Conservation (phyloP, 345 rosid species). For the Cardiospermum halicacabum region DNA sequence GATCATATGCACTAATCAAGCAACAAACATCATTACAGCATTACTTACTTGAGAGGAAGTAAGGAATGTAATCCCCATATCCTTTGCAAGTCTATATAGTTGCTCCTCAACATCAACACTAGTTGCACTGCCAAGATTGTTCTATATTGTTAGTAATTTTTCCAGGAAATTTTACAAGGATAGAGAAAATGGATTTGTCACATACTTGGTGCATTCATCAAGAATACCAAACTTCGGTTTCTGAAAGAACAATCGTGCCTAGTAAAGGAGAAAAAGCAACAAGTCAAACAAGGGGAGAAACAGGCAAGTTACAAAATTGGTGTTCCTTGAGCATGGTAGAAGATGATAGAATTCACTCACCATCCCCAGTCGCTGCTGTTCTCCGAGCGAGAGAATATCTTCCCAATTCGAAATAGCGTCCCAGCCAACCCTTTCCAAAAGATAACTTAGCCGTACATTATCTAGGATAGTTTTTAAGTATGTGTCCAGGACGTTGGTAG, state of each 20-base stretch:
- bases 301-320: not conserved
- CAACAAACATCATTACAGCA: not conserved
- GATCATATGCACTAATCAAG: no score
- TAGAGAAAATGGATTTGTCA: slow-evolving; percentile 7
- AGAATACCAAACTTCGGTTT: slow-evolving; percentile 88
- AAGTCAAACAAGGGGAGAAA: slow-evolving; percentile 16
- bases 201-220: slow-evolving; percentile 98
- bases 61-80: slow-evolving; percentile 80
- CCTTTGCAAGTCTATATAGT: slow-evolving; percentile 75
- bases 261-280: slow-evolving; percentile 20
- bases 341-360: slow-evolving; percentile 35
- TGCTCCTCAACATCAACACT: slow-evolving; percentile 98
- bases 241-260: slow-evolving; percentile 98
- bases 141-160: not conserved
- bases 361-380: slow-evolving; percentile 98
- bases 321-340: not conserved
- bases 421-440: slow-evolving; percentile 88
- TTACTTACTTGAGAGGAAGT: slow-evolving; percentile 86
- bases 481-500: slow-evolving; percentile 42
- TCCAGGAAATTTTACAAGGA: not conserved
- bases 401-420: slow-evolving; percentile 83
- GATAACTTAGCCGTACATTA: slow-evolving; percentile 77
- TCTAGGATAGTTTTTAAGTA: slow-evolving; percentile 67
- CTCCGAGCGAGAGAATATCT: slow-evolving; percentile 93
- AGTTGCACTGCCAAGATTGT: slow-evolving; percentile 56